Conservation (phyloP, 352 stramenopile genomes). For the Phytophthora lateralis region DNA sequence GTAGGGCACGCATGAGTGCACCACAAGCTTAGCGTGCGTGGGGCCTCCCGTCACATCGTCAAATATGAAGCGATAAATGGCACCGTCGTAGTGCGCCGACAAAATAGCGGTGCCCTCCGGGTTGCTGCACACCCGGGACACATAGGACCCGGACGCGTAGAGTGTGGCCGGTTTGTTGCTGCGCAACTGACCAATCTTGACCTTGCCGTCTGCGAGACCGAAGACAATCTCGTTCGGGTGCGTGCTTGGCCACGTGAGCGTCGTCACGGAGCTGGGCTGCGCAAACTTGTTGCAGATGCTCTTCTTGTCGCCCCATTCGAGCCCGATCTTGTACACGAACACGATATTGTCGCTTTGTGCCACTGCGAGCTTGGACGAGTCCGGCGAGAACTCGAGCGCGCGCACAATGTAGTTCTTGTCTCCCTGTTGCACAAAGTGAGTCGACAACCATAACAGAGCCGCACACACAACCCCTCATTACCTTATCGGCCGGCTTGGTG, state of each 20-base stretch:
- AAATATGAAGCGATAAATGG: slow-evolving; percentile 94
- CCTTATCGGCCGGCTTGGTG: slow-evolving; percentile 94
- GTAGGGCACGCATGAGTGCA: slow-evolving; percentile 91
- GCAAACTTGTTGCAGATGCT: slow-evolving; percentile 97
- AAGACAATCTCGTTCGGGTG: slow-evolving; percentile 95
- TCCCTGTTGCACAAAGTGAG: slow-evolving; percentile 27
- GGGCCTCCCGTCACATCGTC: slow-evolving; percentile 83
- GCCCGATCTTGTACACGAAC: slow-evolving; percentile 96
- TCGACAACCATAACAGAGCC: not conserved
- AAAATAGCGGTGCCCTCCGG: slow-evolving; percentile 88
- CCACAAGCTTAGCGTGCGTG: slow-evolving; percentile 86
- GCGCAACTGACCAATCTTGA: slow-evolving; percentile 93
- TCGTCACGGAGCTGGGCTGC: slow-evolving; percentile 84
- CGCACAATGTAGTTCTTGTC: slow-evolving; percentile 96
- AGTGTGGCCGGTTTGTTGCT: slow-evolving; percentile 93
- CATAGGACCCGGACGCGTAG: slow-evolving; percentile 88
- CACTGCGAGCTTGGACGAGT: slow-evolving; percentile 94
- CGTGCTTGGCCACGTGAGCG: slow-evolving; percentile 89
- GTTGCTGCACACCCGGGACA: slow-evolving; percentile 85
- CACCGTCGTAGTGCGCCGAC: slow-evolving; percentile 91
- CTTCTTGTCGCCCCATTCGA: slow-evolving; percentile 96
- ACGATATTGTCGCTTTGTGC: slow-evolving; percentile 97
- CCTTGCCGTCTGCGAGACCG: slow-evolving; percentile 92
- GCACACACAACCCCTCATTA: not conserved
- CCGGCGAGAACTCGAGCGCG: slow-evolving; percentile 91